Evolutionary conservation across 371 early-diverging fungal genomes (phyloP).

Genomic region (Parasitella parasitica): DNA sequence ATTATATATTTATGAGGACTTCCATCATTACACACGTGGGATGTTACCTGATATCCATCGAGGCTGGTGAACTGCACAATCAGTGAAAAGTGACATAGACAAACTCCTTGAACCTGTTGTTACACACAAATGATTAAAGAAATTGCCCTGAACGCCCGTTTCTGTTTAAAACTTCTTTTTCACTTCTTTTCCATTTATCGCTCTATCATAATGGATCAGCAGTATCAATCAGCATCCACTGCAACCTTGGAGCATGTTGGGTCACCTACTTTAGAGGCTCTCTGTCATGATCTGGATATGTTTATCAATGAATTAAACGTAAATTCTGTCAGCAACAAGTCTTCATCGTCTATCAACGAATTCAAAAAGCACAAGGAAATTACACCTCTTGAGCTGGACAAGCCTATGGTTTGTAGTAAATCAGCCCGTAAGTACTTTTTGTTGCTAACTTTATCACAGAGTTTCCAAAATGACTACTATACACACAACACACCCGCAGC

Average conservation of each 20-base stretch:
- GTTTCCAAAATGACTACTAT: background rate
- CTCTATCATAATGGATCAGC: constrained; percentile 1
- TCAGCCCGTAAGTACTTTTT: background rate
- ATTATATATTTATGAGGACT: background rate
- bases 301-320: constrained; percentile 33
- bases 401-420: background rate
- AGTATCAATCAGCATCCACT: background rate
- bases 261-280: constrained; percentile 35
- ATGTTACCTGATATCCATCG: background rate
- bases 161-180: background rate
- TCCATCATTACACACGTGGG: background rate
- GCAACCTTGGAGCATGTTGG: background rate
- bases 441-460: background rate
- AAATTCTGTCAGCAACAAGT: background rate
- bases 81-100: background rate
- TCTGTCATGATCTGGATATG: constrained; percentile 37
- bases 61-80: background rate
- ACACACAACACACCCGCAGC: background rate
- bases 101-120: background rate
- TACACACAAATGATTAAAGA: background rate
- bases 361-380: background rate
- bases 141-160: constrained; percentile 3
- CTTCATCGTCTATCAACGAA: background rate
- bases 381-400: constrained; percentile 13
- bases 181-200: constrained; percentile 1